Conservation (phyloP, 2,329 filamentous ascomycete species). For the Sphaerulina musiva region DNA sequence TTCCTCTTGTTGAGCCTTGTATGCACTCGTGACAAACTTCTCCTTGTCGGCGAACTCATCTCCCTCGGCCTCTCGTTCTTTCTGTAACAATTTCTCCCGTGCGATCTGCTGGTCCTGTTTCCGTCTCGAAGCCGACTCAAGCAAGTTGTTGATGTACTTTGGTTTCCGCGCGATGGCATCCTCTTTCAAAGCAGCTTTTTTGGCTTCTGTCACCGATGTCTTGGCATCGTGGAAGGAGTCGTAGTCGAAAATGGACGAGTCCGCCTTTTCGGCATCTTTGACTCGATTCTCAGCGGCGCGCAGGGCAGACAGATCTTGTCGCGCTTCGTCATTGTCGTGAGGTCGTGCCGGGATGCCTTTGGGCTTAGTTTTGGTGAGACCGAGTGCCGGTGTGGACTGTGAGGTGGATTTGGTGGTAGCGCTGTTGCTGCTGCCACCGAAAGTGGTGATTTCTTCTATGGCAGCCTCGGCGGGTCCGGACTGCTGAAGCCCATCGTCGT, state of each 20-base stretch:
- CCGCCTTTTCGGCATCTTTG: slow-evolving; percentile 58
- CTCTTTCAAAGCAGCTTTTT: slow-evolving; percentile 48
- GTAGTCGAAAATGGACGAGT: slow-evolving; percentile 77
- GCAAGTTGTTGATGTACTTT: slow-evolving; percentile 70
- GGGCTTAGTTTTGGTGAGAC: slow-evolving; percentile 28
- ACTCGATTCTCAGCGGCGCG: slow-evolving; percentile 54
- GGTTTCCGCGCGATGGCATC: slow-evolving; percentile 57
- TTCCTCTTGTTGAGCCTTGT: slow-evolving; percentile 74
- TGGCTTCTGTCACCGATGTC: slow-evolving; percentile 51
- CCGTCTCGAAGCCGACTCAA: slow-evolving; percentile 66
- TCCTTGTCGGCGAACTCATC: slow-evolving; percentile 78
- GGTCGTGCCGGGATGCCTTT: slow-evolving; percentile 38
- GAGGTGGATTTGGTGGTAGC: slow-evolving; percentile 8
- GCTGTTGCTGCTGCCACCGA: slow-evolving; percentile 49
- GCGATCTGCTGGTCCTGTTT: slow-evolving; percentile 73
- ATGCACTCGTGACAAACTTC: slow-evolving; percentile 77
- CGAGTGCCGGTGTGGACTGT: slow-evolving; percentile 28
- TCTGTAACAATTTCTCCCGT: slow-evolving; percentile 71
- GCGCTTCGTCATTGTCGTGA: slow-evolving; percentile 37
- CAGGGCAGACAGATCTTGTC: slow-evolving; percentile 55
- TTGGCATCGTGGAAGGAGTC: slow-evolving; percentile 74
- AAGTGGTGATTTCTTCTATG: slow-evolving; percentile 51
- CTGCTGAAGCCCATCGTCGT: slow-evolving; percentile 19
- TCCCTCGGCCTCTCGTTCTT: slow-evolving; percentile 71
- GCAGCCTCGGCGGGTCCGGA: slow-evolving; percentile 33